A percentile compares a stretch with the other conserved stretches of the same genome.
phyloP scores from a whole-genome alignment of 768 basidiomycete genomes.

The Cubamyces sp. region DNA sequence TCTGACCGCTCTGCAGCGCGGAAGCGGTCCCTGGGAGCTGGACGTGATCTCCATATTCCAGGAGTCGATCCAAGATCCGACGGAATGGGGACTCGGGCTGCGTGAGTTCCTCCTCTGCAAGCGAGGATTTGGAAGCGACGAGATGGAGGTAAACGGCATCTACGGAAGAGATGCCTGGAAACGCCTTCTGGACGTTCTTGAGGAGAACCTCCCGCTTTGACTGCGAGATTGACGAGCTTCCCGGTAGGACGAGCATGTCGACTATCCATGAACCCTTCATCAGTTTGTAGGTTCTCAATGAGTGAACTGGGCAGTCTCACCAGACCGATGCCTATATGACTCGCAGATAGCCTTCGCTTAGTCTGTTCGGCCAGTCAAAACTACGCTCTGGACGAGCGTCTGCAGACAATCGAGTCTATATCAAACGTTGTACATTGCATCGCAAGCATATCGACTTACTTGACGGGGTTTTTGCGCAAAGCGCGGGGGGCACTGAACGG shows the following conservation, averaged over 20 bases:
- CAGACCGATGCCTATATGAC: background rate
- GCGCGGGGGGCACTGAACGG: background rate
- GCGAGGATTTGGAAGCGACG: slow-evolving; percentile 60
- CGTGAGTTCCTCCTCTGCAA: slow-evolving; percentile 51
- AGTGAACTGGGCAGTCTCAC: background rate
- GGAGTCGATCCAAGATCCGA: slow-evolving; percentile 64
- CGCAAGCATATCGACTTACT: background rate
- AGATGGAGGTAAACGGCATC: slow-evolving; percentile 90
- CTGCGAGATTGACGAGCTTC: slow-evolving; percentile 74
- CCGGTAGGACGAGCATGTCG: slow-evolving; percentile 76
- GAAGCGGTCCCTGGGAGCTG: slow-evolving; percentile 48
- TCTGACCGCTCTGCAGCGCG: slow-evolving; percentile 39
- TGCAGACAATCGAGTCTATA: background rate
- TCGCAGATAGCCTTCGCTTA: background rate
- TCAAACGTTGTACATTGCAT: too few species aligned
- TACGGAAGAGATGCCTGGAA: slow-evolving; percentile 61
- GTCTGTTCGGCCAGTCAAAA: background rate
- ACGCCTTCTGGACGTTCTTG: slow-evolving; percentile 53
- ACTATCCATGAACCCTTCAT: background rate
- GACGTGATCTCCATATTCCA: slow-evolving; percentile 85
- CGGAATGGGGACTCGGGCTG: slow-evolving; percentile 49
- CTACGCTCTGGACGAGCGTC: background rate
- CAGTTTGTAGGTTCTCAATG: background rate
- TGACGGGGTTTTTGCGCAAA: background rate
- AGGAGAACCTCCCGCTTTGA: slow-evolving; percentile 74